These are phyloP conservation scores for Hypoxylon trugodes DNA, from an alignment of 495 filamentous ascomycete species.

Conservation along the genomic window DNA sequence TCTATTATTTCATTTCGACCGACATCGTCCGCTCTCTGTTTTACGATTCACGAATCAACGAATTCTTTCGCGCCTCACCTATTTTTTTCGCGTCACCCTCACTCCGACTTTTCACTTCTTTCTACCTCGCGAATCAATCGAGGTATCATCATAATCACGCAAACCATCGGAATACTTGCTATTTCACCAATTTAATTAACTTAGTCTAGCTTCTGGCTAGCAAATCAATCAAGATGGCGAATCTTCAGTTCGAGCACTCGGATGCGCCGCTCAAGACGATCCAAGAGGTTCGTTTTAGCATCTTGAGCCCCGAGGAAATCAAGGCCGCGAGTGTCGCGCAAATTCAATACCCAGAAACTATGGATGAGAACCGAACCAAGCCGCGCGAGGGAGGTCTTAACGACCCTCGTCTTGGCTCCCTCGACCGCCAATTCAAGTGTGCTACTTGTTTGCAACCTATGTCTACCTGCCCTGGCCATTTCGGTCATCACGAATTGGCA, in stretches of 20 bases:
- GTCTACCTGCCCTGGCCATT: slow-evolving; percentile 95
- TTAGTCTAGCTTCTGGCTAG: slow-evolving; percentile 10
- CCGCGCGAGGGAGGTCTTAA: slow-evolving; percentile 91
- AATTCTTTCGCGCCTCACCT: slow-evolving; percentile 4
- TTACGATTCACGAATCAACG: slow-evolving; percentile 34
- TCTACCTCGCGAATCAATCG: slow-evolving; percentile 12
- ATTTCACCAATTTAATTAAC: neutral
- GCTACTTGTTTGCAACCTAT: slow-evolving; percentile 94
- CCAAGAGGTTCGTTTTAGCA: slow-evolving; percentile 98
- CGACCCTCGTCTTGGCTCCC: slow-evolving; percentile 91
- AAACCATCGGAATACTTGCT: neutral
- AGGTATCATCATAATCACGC: neutral
- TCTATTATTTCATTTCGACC: slow-evolving; percentile 18
- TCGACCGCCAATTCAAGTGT: slow-evolving; percentile 93
- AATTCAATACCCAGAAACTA: slow-evolving; percentile 95
- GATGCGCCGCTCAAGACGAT: slow-evolving; percentile 95
- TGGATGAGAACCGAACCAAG: slow-evolving; percentile 91
- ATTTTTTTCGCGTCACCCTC: slow-evolving; percentile 5
- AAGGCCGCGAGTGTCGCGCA: slow-evolving; percentile 95
- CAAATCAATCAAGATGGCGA: slow-evolving; percentile 75
- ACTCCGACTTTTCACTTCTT: slow-evolving; percentile 6
- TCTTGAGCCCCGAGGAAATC: slow-evolving; percentile 95
- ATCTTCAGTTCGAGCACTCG: slow-evolving; percentile 89
- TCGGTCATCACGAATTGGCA: slow-evolving; percentile 96
- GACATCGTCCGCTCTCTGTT: slow-evolving; percentile 7